A percentile compares a stretch with the other conserved stretches of the same genome.
phyloP scores from a whole-genome alignment of 192 early-diverging fungal species.

The Backusella psychrophila region DNA sequence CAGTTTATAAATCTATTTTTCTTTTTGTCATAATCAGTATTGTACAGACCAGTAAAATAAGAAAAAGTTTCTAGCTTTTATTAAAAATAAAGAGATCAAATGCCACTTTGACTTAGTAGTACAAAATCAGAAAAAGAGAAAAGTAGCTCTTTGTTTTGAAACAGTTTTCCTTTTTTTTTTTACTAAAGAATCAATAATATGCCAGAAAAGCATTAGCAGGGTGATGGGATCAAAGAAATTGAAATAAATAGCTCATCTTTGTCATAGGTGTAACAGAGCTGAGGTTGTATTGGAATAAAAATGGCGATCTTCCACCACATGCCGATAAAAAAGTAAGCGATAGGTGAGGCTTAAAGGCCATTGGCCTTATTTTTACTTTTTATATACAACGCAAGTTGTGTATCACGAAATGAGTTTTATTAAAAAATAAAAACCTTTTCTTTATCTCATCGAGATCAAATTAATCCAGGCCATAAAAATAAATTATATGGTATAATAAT shows the following conservation, averaged over 20 bases:
- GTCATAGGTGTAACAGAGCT: background rate
- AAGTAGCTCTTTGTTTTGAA: background rate
- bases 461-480: background rate
- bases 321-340: background rate
- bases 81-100: background rate
- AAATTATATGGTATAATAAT: background rate
- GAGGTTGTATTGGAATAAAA: background rate
- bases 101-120: background rate
- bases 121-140: background rate
- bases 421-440: no score
- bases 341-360: background rate
- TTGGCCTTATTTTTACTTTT: background rate
- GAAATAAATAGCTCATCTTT: conserved; percentile 7
- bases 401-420: background rate
- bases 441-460: background rate
- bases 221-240: background rate
- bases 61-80: background rate
- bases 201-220: background rate
- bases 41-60: background rate
- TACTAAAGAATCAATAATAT: background rate
- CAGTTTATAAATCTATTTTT: background rate
- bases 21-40: background rate
- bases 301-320: background rate
- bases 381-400: background rate
- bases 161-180: background rate